Percentiles rank a stretch among this genome's conserved stretches.
Evolutionary conservation across 2,329 filamentous ascomycete genomes (phyloP).

Genomic region (Zymoseptoria brevis): DNA sequence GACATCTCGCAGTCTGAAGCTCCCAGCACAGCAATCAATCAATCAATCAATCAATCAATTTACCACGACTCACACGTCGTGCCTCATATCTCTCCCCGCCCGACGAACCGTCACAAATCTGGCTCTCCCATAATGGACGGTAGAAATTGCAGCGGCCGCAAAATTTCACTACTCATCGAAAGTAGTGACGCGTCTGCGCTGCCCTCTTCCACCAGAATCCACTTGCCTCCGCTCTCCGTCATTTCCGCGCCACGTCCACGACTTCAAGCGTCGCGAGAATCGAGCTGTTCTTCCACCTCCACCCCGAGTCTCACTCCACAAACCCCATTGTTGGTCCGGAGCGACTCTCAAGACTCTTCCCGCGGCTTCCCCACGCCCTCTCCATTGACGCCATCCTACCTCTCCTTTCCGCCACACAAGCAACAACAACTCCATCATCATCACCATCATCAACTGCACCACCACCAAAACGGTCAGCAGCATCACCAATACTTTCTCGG

Average conservation of each 20-base stretch:
- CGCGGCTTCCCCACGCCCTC: slow-evolving; percentile 37
- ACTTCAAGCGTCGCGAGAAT: slow-evolving; percentile 32
- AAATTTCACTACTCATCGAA: slow-evolving; percentile 45
- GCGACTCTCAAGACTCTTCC: slow-evolving; percentile 39
- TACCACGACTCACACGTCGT: background rate
- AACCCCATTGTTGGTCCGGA: slow-evolving; percentile 40
- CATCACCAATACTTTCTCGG: slow-evolving; percentile 15
- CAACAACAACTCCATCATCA: slow-evolving; percentile 13
- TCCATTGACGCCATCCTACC: slow-evolving; percentile 39
- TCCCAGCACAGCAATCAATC: background rate
- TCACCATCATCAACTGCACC: background rate
- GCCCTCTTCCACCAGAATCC: slow-evolving; percentile 14
- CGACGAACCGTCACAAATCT: slow-evolving; percentile 13
- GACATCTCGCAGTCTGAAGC: background rate
- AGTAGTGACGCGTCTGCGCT: slow-evolving; percentile 27
- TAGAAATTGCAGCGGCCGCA: slow-evolving; percentile 43
- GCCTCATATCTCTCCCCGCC: background rate
- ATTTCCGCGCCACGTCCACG: slow-evolving; percentile 8
- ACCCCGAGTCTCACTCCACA: slow-evolving; percentile 40
- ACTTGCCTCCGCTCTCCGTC: slow-evolving; percentile 17
- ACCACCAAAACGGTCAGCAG: slow-evolving; percentile 9
- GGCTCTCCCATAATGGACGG: slow-evolving; percentile 41
- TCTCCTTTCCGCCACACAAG: slow-evolving; percentile 19
- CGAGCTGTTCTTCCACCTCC: slow-evolving; percentile 33
- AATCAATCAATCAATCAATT: background rate